Evolutionary conservation across 164 flowering plant genomes (phyloP).

Genomic region (Litsea cubeba): DNA sequence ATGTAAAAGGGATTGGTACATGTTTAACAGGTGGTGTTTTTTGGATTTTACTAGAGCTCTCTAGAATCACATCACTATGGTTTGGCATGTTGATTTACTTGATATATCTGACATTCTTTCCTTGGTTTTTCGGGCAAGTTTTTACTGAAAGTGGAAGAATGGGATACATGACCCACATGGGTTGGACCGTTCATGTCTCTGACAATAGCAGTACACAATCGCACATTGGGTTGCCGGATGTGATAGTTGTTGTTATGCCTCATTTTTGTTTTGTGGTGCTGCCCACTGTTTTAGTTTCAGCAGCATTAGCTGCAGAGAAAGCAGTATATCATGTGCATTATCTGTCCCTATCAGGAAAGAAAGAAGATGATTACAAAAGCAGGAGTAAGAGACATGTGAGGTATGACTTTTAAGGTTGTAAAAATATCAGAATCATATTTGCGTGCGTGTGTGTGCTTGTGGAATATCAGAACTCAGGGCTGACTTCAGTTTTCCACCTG

Average conservation of each 20-base stretch:
- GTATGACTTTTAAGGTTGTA: conserved; percentile 8
- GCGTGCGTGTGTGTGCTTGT: neutral
- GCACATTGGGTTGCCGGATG: conserved; percentile 72
- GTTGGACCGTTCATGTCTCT: conserved; percentile 57
- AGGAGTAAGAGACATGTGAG: conserved; percentile 2
- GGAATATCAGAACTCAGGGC: conserved; percentile 7
- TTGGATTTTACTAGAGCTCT: conserved; percentile 55
- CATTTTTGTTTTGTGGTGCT: conserved; percentile 64
- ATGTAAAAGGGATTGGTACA: conserved; percentile 21
- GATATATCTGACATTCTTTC: conserved; percentile 56
- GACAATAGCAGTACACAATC: conserved; percentile 16
- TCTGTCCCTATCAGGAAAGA: conserved; percentile 58
- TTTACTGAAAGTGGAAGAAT: conserved; percentile 45
- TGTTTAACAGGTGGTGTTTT: conserved; percentile 28
- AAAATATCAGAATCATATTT: neutral
- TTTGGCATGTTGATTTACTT: conserved; percentile 45
- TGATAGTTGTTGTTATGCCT: conserved; percentile 81
- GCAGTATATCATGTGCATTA: conserved; percentile 32
- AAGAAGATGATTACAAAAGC: conserved; percentile 51
- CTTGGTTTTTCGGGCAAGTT: conserved; percentile 78
- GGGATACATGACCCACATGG: conserved; percentile 77
- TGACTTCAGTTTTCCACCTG: neutral
- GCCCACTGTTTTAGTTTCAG: conserved; percentile 49
- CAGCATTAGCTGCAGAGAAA: conserved; percentile 60
- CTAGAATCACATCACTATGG: conserved; percentile 51